Base-by-base conservation (phyloP, 2,329 filamentous ascomycete species). In the Stromatinia cepivora region DNA sequence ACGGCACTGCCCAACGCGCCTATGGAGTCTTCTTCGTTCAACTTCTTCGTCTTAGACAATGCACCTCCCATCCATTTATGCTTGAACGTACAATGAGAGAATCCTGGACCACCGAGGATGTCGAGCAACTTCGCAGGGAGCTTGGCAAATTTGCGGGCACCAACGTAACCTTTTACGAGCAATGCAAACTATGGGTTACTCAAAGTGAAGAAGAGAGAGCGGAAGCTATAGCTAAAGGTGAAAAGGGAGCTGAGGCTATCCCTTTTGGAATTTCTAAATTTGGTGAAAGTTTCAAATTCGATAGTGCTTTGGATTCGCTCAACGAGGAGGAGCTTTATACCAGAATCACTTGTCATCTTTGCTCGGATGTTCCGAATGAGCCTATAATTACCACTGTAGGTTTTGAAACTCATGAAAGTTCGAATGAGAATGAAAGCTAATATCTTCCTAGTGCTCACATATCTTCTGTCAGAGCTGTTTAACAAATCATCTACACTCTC, bases 381-480 rank as follows among this genome's bases (percentile, higher is more conserved):
- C 79, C 83, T 0, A 76, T 80, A 13, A 78, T 85, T 42, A 85
- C 85, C 31, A 71, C 75, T 64, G 76, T 77, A 36, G 72, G 72
- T 36, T 10, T 17, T 17, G 56, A 45, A 20, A 1, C 0, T 20
- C 31, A 15, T 5, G 17, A 28, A 22, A 63, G 15, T 4, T 34
- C 39, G 39, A 42, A 42, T 42, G 39, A 13, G 1, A 11, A n/a
- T 7, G 10, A 28, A n/a, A 42, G 31, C 53, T 69, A 42, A 65
- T 20, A 11, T 36, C 20, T 58, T 25, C 3, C 0, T 77, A 80
- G 6, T 90, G 87, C 74, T 78, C 80, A 22, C 87, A 90, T 70
- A 76, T 88, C 7, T 86, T 86, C 72, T 90, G 87, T 76, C 69
- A 75, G 1, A 75, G 78, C 0, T 89, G 87, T 72, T 77, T 86